phyloP scores from a whole-genome alignment of 192 early-diverging fungal species.

The Coemansia pectinata region DNA sequence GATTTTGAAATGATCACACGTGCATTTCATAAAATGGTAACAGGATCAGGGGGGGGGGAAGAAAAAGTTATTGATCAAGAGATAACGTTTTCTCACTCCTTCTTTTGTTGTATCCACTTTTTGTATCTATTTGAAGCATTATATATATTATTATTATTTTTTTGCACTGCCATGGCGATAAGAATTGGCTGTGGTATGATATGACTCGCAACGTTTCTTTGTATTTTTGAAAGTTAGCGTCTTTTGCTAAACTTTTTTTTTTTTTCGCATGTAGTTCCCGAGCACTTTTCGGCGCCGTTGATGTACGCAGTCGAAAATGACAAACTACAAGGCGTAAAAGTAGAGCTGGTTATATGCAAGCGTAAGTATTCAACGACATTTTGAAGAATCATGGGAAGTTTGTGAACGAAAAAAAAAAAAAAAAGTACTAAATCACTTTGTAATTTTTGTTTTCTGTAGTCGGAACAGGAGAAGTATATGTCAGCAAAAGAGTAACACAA shows the following conservation, averaged over 20 bases:
- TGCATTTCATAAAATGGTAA: not conserved
- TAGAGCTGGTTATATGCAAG: constrained; percentile 62
- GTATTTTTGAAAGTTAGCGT: not conserved
- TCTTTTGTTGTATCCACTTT: not conserved
- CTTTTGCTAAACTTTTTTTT: not conserved
- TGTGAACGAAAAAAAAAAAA: too few species aligned
- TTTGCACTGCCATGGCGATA: constrained; percentile 18
- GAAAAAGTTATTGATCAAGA: not conserved
- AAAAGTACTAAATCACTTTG: not conserved
- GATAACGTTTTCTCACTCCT: not conserved
- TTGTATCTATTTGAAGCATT: not conserved
- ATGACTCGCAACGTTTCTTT: not conserved
- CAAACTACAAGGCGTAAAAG: constrained; percentile 57
- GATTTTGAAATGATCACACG: not conserved
- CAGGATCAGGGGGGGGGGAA: not conserved
- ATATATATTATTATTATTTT: not conserved
- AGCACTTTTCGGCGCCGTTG: constrained; percentile 77
- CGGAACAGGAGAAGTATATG: constrained; percentile 59
- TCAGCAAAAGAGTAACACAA: not conserved
- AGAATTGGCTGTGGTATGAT: constrained; percentile 45
- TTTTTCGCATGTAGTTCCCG: constrained; percentile 57
- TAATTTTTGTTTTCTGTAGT: constrained; percentile 23
- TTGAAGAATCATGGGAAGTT: too few species aligned
- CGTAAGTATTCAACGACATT: constrained; percentile 37
- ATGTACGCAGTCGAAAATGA: constrained; percentile 62